Evolutionary conservation across 2,329 filamentous ascomycete genomes (phyloP), one percentile per base, ranked within the genome.

Genomic region (Colletotrichum lini): DNA sequence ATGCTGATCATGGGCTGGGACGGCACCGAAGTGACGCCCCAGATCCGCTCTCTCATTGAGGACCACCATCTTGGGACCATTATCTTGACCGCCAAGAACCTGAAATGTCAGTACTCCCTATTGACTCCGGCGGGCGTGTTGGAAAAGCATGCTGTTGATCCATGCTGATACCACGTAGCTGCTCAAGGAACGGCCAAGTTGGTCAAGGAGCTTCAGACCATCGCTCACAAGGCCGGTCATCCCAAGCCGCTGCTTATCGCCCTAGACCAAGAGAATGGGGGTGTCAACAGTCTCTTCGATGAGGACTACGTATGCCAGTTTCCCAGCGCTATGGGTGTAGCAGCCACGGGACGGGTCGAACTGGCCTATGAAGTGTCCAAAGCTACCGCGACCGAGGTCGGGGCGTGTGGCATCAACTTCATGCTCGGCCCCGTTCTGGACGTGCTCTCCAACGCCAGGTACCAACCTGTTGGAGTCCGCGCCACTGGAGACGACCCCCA

Each of bases 271-370:
- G 96, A 99, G 81, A 98, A 99, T 90, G 96, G 96, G 74, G 95
- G 96, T 3, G 96, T 98, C 80, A 98, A 98, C 84, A 98, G 94
- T 82, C 88, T 98, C 2, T 98, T 97, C 78, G 96, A 98, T 80
- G 95, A 98, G 76, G 94, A 96, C 78, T 96, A 95, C 79, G 96
- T 98, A 75, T 95, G 94, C 75, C 96, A 98, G 80, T 99, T 98
- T 76, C 96, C 96, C 10, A 98, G 95, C 78, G 94, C 96, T 73
- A 98, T 99, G 96, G 96, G 95, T 15, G 88, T 98, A 72, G 95
- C 96, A n/a, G 96, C 96, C 26, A 95, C 95, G 5, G 94, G 95
- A 30, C 95, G 92, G 13, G 92, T 91, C 45, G 91, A 96, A 13
- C 85, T 98, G 65, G 94, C 96, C 7, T 97, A 96, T 79, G 92